phyloP scores from a whole-genome alignment of 2,329 filamentous ascomycete genomes.

The Neonectria magnoliae region DNA sequence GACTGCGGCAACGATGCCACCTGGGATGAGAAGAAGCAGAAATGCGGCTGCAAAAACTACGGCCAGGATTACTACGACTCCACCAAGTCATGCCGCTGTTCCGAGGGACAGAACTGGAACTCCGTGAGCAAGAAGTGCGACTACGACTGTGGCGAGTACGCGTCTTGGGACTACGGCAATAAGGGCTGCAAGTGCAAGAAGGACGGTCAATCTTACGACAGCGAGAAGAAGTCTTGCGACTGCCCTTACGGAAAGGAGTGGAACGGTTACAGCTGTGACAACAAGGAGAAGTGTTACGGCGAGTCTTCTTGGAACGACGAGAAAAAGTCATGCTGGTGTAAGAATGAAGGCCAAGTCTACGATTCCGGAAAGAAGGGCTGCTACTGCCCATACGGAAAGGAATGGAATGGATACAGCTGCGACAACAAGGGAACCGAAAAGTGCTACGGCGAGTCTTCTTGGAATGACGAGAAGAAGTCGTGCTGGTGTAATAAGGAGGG shows the following conservation, averaged over 20 bases:
- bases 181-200: neutral
- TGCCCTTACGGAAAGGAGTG: neutral
- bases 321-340: neutral
- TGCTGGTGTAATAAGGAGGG: neutral
- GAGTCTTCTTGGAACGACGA: neutral
- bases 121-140: neutral
- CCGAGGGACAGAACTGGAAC: neutral
- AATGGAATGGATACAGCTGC: neutral
- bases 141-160: neutral
- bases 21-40: neutral
- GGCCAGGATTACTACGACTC: neutral
- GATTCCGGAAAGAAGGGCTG: neutral
- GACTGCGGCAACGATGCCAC: neutral
- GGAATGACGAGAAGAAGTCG: neutral
- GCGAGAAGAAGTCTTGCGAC: neutral
- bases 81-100: neutral
- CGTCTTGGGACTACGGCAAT: neutral
- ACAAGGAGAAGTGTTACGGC: neutral
- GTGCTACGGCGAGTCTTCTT: neutral
- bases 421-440: neutral
- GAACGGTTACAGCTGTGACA: neutral
- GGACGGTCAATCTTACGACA: neutral
- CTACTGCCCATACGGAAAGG: neutral
- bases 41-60: neutral
- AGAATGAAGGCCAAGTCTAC: neutral